Percentiles rank a stretch among this genome's conserved stretches.
These are phyloP conservation scores for Peronospora belbahrii DNA, from an alignment of 352 stramenopile species.

Conservation along the genomic window DNA sequence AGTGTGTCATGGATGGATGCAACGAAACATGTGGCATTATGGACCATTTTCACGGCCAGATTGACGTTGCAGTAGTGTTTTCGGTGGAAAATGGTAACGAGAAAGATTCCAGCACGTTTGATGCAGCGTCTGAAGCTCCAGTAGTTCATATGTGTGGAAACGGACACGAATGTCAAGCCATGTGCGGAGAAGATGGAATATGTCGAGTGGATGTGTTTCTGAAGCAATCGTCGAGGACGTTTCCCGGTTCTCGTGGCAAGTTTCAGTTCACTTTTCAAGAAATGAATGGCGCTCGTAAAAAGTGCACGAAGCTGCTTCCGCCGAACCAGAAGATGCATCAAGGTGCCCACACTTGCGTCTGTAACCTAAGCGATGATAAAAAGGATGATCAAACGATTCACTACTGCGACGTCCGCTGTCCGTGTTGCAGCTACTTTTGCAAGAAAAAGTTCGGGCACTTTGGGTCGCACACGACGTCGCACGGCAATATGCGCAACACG, in stretches of 20 bases:
- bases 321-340: constrained; percentile 39
- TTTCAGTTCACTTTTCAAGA: constrained; percentile 75
- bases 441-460: constrained; percentile 48
- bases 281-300: constrained; percentile 72
- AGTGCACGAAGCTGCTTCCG: constrained; percentile 35
- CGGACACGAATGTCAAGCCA: constrained; percentile 41
- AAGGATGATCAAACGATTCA: constrained; percentile 29
- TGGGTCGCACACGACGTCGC: constrained; percentile 49
- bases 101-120: constrained; percentile 34
- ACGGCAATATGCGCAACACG: constrained; percentile 80
- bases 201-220: constrained; percentile 65
- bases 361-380: constrained; percentile 6
- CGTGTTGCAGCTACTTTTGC: constrained; percentile 75
- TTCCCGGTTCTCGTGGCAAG: constrained; percentile 40
- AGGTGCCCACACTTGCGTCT: constrained; percentile 40
- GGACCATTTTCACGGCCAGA: constrained; percentile 67
- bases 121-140: constrained; percentile 29
- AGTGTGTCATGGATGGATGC: constrained; percentile 57
- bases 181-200: constrained; percentile 52
- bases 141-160: constrained; percentile 57
- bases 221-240: constrained; percentile 62
- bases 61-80: constrained; percentile 36
- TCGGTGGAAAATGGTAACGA: constrained; percentile 35
- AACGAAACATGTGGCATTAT: constrained; percentile 32
- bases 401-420: constrained; percentile 62